Evolutionary conservation across 225 moss, liverwort and hornwort species (phyloP).

Genomic region (Rhytidiadelphus loreus): DNA sequence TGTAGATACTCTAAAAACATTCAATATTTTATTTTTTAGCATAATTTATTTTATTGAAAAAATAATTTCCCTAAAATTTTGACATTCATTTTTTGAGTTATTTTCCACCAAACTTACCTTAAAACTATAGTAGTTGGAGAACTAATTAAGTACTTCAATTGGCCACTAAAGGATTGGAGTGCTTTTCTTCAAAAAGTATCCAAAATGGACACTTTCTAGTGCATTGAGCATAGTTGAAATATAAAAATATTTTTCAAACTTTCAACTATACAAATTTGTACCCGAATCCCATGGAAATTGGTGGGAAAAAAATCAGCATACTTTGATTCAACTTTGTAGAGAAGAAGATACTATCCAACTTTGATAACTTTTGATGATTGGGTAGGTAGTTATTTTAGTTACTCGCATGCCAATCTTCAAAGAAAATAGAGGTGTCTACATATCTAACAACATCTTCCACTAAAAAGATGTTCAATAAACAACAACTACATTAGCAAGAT

Average conservation of each 20-base stretch:
- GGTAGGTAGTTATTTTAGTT: too few relatives aligned
- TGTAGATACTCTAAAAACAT: background rate
- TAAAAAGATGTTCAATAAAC: background rate
- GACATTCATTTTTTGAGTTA: background rate
- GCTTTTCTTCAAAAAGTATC: background rate
- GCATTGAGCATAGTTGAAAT: background rate
- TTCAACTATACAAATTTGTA: background rate
- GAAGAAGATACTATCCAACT: fast-evolving
- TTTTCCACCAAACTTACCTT: background rate
- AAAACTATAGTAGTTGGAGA: background rate
- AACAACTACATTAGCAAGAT: background rate
- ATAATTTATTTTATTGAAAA: too few relatives aligned
- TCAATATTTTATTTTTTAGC: too few relatives aligned
- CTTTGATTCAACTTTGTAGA: background rate
- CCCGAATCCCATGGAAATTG: background rate
- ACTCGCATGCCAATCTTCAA: background rate
- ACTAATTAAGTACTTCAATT: background rate
- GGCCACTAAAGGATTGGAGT: fast-evolving
- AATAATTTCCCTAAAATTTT: background rate
- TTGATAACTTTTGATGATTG: fast-evolving
- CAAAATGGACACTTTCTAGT: background rate
- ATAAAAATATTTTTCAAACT: too few relatives aligned
- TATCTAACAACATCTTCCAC: background rate
- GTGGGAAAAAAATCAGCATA: background rate
- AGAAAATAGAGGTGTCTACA: background rate